phyloP scores from a whole-genome alignment of 1,139 yeast genomes.

The Cylindricascospora bacillispora region DNA sequence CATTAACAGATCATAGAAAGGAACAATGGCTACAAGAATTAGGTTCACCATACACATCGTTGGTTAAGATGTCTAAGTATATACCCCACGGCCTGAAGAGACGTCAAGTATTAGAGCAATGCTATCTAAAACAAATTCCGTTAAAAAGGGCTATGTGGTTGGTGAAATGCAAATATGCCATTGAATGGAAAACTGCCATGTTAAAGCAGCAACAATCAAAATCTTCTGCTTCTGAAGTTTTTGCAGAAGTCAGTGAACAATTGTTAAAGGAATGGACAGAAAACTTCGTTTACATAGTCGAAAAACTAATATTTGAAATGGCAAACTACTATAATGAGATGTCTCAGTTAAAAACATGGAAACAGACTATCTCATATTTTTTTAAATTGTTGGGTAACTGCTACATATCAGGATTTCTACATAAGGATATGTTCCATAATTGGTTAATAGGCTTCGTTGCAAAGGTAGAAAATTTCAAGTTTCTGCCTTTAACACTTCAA shows the following conservation, averaged over 20 bases:
- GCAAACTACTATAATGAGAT: conserved; percentile 20
- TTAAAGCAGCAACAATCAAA: conserved; percentile 31
- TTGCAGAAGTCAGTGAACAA: conserved; percentile 33
- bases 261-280: conserved; percentile 86
- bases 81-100: conserved; percentile 89
- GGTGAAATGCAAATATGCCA: conserved; percentile 72
- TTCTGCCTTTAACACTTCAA: conserved; percentile 42
- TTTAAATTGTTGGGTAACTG: conserved; percentile 48
- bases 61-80: conserved; percentile 55
- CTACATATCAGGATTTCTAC: conserved; percentile 56
- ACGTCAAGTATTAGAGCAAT: conserved; percentile 56
- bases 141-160: conserved; percentile 77
- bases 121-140: conserved; percentile 57
- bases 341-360: conserved; percentile 31
- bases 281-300: conserved; percentile 18
- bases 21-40: conserved; percentile 79
- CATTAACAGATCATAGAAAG: conserved; percentile 72
- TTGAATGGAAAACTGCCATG: conserved; percentile 59
- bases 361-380: conserved; percentile 43
- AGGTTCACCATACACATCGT: conserved; percentile 53
- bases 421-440: conserved; percentile 45
- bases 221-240: conserved; percentile 14
- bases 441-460: conserved; percentile 50
- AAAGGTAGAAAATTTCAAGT: conserved; percentile 32
- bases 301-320: conserved; percentile 22